These are phyloP conservation scores for Hypsizygus marmoreus DNA, from an alignment of 768 basidiomycete species.

Conservation along the genomic window DNA sequence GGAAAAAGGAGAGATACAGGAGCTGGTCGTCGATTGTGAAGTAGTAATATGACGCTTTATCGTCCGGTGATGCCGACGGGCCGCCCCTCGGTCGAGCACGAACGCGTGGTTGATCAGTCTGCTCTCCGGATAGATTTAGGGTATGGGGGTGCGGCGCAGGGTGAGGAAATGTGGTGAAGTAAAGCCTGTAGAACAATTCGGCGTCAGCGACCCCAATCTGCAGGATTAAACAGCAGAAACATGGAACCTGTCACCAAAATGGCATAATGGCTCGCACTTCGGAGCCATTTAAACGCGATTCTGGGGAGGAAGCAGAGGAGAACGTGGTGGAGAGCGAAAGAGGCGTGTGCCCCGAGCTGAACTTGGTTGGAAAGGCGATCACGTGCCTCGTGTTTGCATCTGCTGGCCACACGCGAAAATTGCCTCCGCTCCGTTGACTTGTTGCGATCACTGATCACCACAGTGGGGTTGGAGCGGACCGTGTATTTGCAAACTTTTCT, in stretches of 20 bases:
- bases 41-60: constrained; percentile 79
- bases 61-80: constrained; percentile 70
- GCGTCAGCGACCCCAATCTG: constrained; percentile 13
- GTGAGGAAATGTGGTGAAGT: constrained; percentile 86
- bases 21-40: constrained; percentile 94
- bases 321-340: constrained; percentile 23
- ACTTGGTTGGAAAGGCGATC: constrained; percentile 19
- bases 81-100: constrained; percentile 60
- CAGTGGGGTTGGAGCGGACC: too few species aligned
- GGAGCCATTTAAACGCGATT: constrained; percentile 37
- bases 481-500: too few species aligned
- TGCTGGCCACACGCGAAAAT: constrained; percentile 6
- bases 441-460: too few species aligned
- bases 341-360: constrained; percentile 20
- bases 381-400: constrained; percentile 21
- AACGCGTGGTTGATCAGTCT: constrained; percentile 58
- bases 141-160: constrained; percentile 66
- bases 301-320: constrained; percentile 17
- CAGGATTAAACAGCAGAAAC: constrained; percentile 5
- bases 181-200: constrained; percentile 54
- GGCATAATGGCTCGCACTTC: constrained; percentile 76
- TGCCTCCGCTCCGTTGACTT: constrained; percentile 15
- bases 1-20: constrained; percentile 90
- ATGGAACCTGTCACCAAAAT: constrained; percentile 74
- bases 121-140: constrained; percentile 62